A percentile compares a stretch with the other conserved stretches of the same genome.
Conservation (phyloP, 192 early-diverging fungal species). For the Coemansia sp. region DNA sequence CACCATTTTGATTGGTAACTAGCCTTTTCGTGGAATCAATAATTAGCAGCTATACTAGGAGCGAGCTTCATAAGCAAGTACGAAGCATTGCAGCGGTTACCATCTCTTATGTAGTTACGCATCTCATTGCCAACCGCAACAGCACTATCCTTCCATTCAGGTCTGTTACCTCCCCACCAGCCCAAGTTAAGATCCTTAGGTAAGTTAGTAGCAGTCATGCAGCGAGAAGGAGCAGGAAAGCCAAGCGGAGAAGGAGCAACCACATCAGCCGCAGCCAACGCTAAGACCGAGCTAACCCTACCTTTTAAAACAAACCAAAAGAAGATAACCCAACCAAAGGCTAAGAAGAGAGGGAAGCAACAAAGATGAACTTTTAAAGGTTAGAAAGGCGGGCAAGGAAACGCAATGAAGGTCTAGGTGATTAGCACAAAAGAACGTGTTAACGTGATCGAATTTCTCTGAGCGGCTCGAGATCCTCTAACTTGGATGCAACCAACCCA, state of each 20-base stretch:
- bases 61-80: neutral
- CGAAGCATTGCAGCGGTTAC: neutral
- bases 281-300: no score
- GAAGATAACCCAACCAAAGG: no score
- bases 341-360: no score
- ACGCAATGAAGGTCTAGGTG: neutral
- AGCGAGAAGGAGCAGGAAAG: neutral
- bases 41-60: neutral
- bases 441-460: neutral
- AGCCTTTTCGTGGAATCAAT: no score
- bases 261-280: no score
- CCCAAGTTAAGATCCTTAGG: neutral
- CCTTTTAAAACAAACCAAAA: no score
- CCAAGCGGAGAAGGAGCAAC: no score
- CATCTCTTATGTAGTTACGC: neutral
- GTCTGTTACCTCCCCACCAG: neutral
- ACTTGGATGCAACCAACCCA: no score
- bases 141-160: neutral
- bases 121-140: neutral
- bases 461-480: no score
- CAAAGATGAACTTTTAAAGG: no score
- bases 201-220: neutral
- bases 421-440: neutral
- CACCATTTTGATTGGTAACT: no score
- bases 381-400: no score